Percentiles rank a stretch among this genome's conserved stretches.
phyloP scores from a whole-genome alignment of 352 stramenopile genomes.

The Phytophthora chlamydospora region DNA sequence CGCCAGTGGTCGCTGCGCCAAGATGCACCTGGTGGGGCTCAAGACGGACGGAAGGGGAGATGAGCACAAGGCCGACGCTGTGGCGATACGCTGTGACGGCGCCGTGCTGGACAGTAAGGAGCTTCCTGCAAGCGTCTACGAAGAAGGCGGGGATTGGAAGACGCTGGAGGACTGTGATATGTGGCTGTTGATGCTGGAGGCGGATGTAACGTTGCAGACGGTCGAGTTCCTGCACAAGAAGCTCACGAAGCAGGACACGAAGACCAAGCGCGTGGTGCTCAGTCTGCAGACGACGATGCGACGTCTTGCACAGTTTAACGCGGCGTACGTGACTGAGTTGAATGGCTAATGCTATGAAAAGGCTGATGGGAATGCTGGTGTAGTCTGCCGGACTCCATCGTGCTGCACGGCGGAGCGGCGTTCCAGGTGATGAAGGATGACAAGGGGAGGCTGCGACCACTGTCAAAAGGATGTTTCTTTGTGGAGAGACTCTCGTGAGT shows the following conservation, averaged over 20 bases:
- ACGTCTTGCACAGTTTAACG: slow-evolving; percentile 60
- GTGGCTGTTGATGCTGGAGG: slow-evolving; percentile 69
- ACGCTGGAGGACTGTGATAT: slow-evolving; percentile 57
- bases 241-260: slow-evolving; percentile 36
- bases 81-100: slow-evolving; percentile 57
- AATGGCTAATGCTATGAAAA: not conserved
- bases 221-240: slow-evolving; percentile 58
- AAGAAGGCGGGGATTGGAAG: slow-evolving; percentile 46
- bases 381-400: slow-evolving; percentile 68
- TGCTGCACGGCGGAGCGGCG: slow-evolving; percentile 73
- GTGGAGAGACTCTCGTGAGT: slow-evolving; percentile 80
- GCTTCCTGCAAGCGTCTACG: slow-evolving; percentile 36
- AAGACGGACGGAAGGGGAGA: slow-evolving; percentile 5
- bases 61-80: not conserved
- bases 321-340: slow-evolving; percentile 38
- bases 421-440: slow-evolving; percentile 72
- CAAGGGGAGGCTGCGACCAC: slow-evolving; percentile 49
- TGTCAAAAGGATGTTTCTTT: slow-evolving; percentile 79
- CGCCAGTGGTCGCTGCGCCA: slow-evolving; percentile 51
- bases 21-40: slow-evolving; percentile 52
- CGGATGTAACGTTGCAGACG: slow-evolving; percentile 39
- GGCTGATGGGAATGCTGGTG: slow-evolving; percentile 2
- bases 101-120: slow-evolving; percentile 41
- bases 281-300: slow-evolving; percentile 70
- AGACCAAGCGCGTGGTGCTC: slow-evolving; percentile 57